Conservation (phyloP, 768 basidiomycete species). For the Serendipita sp. region DNA sequence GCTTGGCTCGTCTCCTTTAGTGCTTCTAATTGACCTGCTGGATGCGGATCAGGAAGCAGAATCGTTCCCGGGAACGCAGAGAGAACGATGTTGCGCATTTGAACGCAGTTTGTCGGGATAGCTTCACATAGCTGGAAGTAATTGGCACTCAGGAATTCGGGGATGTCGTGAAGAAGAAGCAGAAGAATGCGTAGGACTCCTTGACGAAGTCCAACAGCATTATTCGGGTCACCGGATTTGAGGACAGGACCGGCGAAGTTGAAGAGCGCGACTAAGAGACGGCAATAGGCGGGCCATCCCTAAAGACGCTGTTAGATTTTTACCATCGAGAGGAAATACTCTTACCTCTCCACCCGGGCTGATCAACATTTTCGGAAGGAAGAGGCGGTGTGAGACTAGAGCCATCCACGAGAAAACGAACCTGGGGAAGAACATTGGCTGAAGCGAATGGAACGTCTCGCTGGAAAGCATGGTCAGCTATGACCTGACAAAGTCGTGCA, state of each 20-base stretch:
- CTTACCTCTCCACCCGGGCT: slow-evolving; percentile 74
- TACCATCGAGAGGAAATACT: background rate
- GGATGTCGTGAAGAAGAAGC: slow-evolving; percentile 95
- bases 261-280: slow-evolving; percentile 81
- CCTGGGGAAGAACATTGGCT: slow-evolving; percentile 92
- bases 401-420: slow-evolving; percentile 99
- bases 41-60: slow-evolving; percentile 70
- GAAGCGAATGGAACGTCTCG: slow-evolving; percentile 88
- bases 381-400: slow-evolving; percentile 84
- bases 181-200: slow-evolving; percentile 81
- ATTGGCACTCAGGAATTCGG: slow-evolving; percentile 92
- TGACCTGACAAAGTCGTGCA: slow-evolving; percentile 1
- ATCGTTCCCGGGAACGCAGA: slow-evolving; percentile 81
- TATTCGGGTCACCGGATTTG: slow-evolving; percentile 61
- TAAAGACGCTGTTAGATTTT: slow-evolving; percentile 18
- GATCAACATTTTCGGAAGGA: slow-evolving; percentile 89
- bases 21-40: slow-evolving; percentile 32
- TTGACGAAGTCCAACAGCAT: slow-evolving; percentile 75
- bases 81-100: slow-evolving; percentile 90
- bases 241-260: slow-evolving; percentile 90
- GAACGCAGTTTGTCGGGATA: slow-evolving; percentile 84
- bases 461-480: slow-evolving; percentile 27
- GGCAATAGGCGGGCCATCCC: slow-evolving; percentile 96
- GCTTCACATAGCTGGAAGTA: slow-evolving; percentile 91
- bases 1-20: slow-evolving; percentile 81